phyloP scores from a whole-genome alignment of 306 rosid genomes.

The Albizia julibrissin region DNA sequence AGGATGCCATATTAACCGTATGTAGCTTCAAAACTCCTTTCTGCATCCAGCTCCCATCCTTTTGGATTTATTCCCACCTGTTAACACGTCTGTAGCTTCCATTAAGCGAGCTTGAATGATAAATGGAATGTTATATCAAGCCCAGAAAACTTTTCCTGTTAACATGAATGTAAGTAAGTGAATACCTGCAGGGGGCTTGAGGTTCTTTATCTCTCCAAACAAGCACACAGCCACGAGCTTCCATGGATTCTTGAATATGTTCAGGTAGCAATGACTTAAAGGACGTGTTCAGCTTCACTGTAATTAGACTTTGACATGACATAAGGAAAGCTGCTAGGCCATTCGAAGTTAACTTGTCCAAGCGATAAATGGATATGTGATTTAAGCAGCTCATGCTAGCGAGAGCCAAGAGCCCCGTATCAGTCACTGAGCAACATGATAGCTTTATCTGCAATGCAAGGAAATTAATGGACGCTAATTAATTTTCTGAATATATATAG shows the following conservation, averaged over 20 bases:
- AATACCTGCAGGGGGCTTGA: conserved; percentile 44
- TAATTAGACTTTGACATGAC: conserved; percentile 53
- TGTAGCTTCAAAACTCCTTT: conserved; percentile 27
- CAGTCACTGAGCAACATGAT: conserved; percentile 68
- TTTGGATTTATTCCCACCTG: conserved; percentile 52
- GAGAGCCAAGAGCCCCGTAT: conserved; percentile 64
- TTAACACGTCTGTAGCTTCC: conserved; percentile 2
- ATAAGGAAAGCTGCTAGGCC: conserved; percentile 63
- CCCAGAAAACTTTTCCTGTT: background rate
- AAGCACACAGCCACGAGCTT: conserved; percentile 62
- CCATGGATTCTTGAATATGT: conserved; percentile 49
- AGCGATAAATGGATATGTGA: conserved; percentile 57
- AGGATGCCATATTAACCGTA: background rate
- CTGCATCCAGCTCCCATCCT: conserved; percentile 40
- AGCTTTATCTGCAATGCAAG: conserved; percentile 63
- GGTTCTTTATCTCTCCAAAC: conserved; percentile 59
- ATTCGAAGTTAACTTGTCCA: conserved; percentile 58
- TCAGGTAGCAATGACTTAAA: conserved; percentile 57
- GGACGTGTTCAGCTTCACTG: conserved; percentile 64
- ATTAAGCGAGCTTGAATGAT: conserved; percentile 16
- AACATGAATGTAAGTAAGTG: background rate
- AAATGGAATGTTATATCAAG: background rate
- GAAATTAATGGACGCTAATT: conserved; percentile 8
- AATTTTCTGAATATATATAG: conserved; percentile 19
- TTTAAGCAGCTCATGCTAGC: conserved; percentile 55